phyloP scores from a whole-genome alignment of 495 filamentous ascomycete species.

The Daldinia decipiens region DNA sequence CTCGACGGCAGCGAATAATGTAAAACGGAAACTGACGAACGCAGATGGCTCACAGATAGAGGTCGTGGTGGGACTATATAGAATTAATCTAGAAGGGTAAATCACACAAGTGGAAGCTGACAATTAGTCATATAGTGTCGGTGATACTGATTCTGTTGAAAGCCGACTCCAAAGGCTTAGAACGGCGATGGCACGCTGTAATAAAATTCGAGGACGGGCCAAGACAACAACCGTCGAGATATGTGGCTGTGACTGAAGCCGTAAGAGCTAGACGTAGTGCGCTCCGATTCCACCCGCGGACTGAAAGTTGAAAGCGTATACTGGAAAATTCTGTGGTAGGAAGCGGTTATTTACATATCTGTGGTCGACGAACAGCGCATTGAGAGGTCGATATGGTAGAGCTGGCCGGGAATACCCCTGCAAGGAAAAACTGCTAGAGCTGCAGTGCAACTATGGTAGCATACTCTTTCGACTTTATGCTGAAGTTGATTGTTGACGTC shows the following conservation, averaged over 20 bases:
- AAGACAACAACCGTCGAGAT: slow-evolving; percentile 37
- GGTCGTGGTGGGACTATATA: slow-evolving; percentile 40
- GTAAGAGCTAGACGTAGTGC: slow-evolving; percentile 17
- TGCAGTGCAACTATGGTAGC: slow-evolving; percentile 37
- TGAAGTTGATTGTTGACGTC: slow-evolving; percentile 25
- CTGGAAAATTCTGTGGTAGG: slow-evolving; percentile 32
- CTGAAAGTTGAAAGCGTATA: slow-evolving; percentile 23
- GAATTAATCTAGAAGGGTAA: slow-evolving; percentile 19
- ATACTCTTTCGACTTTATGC: slow-evolving; percentile 35
- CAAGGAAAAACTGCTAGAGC: slow-evolving; percentile 34
- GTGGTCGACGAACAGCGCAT: slow-evolving; percentile 33
- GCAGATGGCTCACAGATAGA: slow-evolving; percentile 24
- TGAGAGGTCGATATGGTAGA: slow-evolving; percentile 38
- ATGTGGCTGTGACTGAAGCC: slow-evolving; percentile 23
- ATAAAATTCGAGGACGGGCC: slow-evolving; percentile 25
- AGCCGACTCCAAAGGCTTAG: slow-evolving; percentile 16
- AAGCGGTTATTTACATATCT: slow-evolving; percentile 44
- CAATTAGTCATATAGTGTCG: slow-evolving; percentile 22
- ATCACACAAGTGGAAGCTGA: slow-evolving; percentile 28
- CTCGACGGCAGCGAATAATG: slow-evolving; percentile 51
- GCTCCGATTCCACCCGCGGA: slow-evolving; percentile 40
- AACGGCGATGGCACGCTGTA: slow-evolving; percentile 10
- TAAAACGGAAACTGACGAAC: slow-evolving; percentile 23
- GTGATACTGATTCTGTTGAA: slow-evolving; percentile 30
- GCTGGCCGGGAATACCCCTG: slow-evolving; percentile 38